A percentile compares a stretch with the other conserved stretches of the same genome.
phyloP scores from a whole-genome alignment of 2,329 filamentous ascomycete species.

The Sarocladium kiliense region DNA sequence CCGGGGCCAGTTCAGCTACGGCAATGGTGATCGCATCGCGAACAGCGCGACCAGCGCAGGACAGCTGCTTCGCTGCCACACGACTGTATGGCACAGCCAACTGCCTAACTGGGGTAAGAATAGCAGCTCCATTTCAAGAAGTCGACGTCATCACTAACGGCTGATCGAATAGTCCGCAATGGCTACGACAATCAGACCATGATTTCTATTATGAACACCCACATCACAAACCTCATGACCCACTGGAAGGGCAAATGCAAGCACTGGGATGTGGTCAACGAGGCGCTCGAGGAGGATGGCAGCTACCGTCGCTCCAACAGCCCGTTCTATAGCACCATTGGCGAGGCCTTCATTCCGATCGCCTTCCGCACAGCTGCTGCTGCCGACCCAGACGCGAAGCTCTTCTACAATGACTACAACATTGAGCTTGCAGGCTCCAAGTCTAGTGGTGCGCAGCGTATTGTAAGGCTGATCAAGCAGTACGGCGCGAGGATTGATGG shows the following conservation, averaged over 20 bases:
- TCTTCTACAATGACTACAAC: conserved; percentile 55
- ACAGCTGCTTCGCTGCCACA: conserved; percentile 59
- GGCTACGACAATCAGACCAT: conserved; percentile 36
- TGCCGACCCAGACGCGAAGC: conserved; percentile 49
- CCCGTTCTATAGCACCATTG: conserved; percentile 51
- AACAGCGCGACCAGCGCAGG: conserved; percentile 42
- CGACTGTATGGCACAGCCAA: conserved; percentile 40
- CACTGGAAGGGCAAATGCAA: conserved; percentile 57
- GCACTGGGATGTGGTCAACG: conserved; percentile 63
- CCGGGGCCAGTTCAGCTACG: conserved; percentile 52
- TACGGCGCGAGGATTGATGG: conserved; percentile 2
- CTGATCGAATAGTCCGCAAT: not conserved
- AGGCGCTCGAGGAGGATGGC: conserved; percentile 55
- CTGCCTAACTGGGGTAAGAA: conserved; percentile 23
- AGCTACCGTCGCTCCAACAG: conserved; percentile 44
- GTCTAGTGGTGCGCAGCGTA: conserved; percentile 11
- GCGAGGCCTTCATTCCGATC: conserved; percentile 50
- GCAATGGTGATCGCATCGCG: conserved; percentile 48
- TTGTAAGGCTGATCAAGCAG: not conserved
- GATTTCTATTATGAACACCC: conserved; percentile 42
- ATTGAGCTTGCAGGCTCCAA: conserved; percentile 49
- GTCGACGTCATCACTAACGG: not conserved
- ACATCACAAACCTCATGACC: conserved; percentile 52
- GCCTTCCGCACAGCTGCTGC: conserved; percentile 52
- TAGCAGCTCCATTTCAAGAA: conserved; percentile 43